These are phyloP conservation scores for Verticillium albo-atrum DNA, from an alignment of 2,329 filamentous ascomycete genomes.

Conservation along the genomic window DNA sequence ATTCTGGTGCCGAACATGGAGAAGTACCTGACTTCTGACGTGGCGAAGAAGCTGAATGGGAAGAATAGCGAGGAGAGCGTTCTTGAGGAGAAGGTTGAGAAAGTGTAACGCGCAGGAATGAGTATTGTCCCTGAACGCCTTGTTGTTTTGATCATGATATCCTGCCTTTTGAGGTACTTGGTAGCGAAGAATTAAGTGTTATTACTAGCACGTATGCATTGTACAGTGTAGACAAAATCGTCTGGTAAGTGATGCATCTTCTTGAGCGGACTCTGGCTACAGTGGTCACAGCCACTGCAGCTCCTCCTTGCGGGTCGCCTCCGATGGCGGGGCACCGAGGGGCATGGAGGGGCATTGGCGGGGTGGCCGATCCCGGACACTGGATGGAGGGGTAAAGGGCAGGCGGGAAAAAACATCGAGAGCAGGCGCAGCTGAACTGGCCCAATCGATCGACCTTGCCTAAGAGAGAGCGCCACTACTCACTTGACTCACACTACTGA, in stretches of 20 bases:
- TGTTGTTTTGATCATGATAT: not conserved
- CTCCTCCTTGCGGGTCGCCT: too few relatives aligned
- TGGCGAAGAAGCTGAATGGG: constrained; percentile 36
- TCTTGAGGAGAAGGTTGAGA: not conserved
- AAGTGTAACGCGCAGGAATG: not conserved
- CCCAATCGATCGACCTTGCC: not conserved
- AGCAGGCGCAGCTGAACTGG: not conserved
- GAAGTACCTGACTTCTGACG: constrained; percentile 35
- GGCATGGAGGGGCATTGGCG: constrained; percentile 5
- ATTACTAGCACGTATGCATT: not conserved
- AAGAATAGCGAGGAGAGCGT: not conserved
- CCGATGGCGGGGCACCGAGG: constrained; percentile 14
- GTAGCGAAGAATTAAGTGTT: not conserved
- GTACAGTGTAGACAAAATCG: not conserved
- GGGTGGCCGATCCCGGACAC: constrained; percentile 10
- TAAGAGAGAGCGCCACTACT: constrained; percentile 4
- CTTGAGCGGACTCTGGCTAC: not conserved
- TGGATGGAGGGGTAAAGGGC: not conserved
- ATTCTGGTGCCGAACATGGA: constrained; percentile 36
- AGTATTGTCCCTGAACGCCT: too few relatives aligned
- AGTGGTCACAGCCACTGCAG: too few relatives aligned
- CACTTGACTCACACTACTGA: constrained; percentile 11
- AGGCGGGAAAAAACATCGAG: constrained; percentile 5
- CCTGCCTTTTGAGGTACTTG: not conserved
- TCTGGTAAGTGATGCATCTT: too few relatives aligned